Percentiles rank a stretch among this genome's conserved stretches.
These are phyloP conservation scores for Immersiporthe knoxdaviesiana DNA, from an alignment of 2,329 filamentous ascomycete genomes.

Conservation along the genomic window DNA sequence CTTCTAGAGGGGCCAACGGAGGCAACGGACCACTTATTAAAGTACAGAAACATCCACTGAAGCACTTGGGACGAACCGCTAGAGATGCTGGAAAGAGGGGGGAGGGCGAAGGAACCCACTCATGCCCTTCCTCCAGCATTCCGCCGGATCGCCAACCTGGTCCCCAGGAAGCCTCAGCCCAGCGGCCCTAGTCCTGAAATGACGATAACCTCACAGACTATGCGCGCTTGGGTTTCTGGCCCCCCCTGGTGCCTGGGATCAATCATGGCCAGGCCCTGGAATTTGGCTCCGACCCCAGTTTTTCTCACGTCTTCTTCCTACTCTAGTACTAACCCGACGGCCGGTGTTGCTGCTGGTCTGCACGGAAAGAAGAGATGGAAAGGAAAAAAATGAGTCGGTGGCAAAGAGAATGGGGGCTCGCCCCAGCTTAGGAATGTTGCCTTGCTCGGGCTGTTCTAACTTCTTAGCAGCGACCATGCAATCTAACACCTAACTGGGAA, in stretches of 20 bases:
- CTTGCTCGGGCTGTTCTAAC: not conserved
- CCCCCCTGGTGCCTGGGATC: not conserved
- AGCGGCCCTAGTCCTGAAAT: constrained; percentile 1
- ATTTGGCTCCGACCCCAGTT: not conserved
- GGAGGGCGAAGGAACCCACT: not conserved
- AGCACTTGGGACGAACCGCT: not conserved
- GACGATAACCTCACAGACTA: constrained; percentile 15
- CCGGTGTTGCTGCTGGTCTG: not conserved
- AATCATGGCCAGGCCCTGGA: constrained; percentile 6
- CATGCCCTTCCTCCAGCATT: not conserved
- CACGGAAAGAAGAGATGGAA: not conserved
- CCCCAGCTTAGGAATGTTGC: not conserved
- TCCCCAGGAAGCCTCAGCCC: constrained; percentile 7
- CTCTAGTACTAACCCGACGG: not conserved
- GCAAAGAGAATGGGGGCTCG: not conserved
- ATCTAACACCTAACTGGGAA: not conserved
- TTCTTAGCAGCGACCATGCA: not conserved
- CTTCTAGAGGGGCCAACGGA: not conserved
- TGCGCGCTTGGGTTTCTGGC: not conserved
- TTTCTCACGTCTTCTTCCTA: constrained; percentile 5
- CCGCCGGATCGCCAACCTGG: constrained; percentile 11
- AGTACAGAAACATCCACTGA: not conserved
- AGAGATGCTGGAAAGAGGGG: not conserved
- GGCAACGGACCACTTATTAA: not conserved
- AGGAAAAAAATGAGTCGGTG: not conserved